Evolutionary conservation across 352 stramenopile genomes (phyloP).

Genomic region (Phytophthora fragariaefolia): DNA sequence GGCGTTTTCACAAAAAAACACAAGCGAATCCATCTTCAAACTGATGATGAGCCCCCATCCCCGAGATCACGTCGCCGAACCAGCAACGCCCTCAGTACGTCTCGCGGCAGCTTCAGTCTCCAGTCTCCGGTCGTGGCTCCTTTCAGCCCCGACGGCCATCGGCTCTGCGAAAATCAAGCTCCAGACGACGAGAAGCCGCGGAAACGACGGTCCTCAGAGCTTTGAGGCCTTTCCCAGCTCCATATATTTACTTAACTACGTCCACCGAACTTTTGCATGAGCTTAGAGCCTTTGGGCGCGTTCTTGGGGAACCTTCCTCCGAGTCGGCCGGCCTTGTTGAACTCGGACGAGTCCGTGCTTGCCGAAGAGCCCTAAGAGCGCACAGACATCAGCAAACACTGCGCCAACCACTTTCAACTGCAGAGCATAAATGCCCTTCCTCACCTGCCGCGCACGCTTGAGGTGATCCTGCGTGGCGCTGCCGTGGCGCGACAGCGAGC

Average conservation of each 20-base stretch:
- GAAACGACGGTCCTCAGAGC: neutral
- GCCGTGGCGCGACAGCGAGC: slow-evolving; percentile 19
- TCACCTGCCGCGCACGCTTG: slow-evolving; percentile 71
- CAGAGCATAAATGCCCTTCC: neutral
- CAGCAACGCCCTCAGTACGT: neutral
- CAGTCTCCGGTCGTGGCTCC: neutral
- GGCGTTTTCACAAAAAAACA: slow-evolving; percentile 1
- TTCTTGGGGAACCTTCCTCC: slow-evolving; percentile 48
- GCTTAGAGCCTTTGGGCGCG: slow-evolving; percentile 54
- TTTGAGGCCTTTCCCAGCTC: neutral
- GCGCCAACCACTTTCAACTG: neutral
- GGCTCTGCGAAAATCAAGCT: neutral
- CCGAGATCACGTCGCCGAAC: neutral
- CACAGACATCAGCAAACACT: slow-evolving; percentile 13
- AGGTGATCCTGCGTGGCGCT: slow-evolving; percentile 40
- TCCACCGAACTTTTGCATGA: slow-evolving; percentile 75
- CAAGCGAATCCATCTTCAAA: neutral
- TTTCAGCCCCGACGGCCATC: neutral
- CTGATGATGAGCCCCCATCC: neutral
- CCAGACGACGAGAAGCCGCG: neutral
- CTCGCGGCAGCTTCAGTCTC: neutral
- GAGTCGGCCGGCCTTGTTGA: slow-evolving; percentile 58
- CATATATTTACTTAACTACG: slow-evolving; percentile 30
- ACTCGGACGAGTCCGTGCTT: slow-evolving; percentile 54
- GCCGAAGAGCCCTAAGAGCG: slow-evolving; percentile 37